Conservation (phyloP, 2,329 filamentous ascomycete species). For the Fusarium palustre region DNA sequence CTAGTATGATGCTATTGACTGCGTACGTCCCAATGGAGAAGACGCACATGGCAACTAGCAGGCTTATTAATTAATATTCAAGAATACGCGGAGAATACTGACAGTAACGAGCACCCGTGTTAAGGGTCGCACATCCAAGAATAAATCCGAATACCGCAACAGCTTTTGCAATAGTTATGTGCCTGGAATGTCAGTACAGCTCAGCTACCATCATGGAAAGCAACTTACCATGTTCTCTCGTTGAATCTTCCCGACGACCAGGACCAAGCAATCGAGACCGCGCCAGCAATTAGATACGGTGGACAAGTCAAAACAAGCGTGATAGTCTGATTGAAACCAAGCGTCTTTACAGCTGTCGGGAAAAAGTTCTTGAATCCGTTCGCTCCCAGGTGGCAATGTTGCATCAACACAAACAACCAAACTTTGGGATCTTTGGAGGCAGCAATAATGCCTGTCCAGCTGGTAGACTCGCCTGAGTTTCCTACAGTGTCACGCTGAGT, state of each 20-base stretch:
- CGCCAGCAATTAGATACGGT: constrained; percentile 56
- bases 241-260: constrained; percentile 59
- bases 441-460: constrained; percentile 57
- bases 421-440: constrained; percentile 59
- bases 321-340: constrained; percentile 41
- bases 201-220: accelerated
- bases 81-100: accelerated
- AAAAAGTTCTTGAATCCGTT: constrained; percentile 57
- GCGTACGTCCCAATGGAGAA: constrained; percentile 54
- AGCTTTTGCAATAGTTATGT: constrained; percentile 57
- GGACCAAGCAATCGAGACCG: constrained; percentile 31
- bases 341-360: constrained; percentile 44
- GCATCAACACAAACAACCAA: constrained; percentile 62
- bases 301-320: constrained; percentile 51
- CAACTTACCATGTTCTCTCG: constrained; percentile 55
- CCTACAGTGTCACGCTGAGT: constrained; percentile 60
- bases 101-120: constrained; percentile 36
- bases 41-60: constrained; percentile 49
- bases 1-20: constrained; percentile 59
- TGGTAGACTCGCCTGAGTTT: constrained; percentile 54
- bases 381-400: constrained; percentile 62
- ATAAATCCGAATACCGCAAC: constrained; percentile 51
- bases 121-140: constrained; percentile 44
- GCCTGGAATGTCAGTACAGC: constrained; percentile 30
- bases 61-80: accelerated